These are phyloP conservation scores for Entomortierella beljakovae DNA, from an alignment of 192 early-diverging fungal genomes.

Conservation along the genomic window DNA sequence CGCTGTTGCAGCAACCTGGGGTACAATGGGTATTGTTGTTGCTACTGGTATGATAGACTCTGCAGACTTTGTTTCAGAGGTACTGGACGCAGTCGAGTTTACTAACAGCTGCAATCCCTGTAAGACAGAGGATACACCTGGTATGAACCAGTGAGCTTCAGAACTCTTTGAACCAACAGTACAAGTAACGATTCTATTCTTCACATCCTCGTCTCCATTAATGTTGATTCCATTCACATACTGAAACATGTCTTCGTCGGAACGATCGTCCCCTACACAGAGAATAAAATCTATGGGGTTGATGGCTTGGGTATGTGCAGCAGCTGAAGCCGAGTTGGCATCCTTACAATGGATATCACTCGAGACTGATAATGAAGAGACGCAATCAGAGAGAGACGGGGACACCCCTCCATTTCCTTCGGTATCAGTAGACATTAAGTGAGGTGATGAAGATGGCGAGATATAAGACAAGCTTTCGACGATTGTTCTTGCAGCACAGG, in stretches of 20 bases:
- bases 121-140: conserved; percentile 53
- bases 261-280: conserved; percentile 80
- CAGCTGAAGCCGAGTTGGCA: neutral
- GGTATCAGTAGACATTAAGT: neutral
- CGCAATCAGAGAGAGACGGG: neutral
- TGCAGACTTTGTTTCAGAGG: too few relatives aligned
- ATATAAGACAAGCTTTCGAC: conserved; percentile 57
- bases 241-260: conserved; percentile 87
- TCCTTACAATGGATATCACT: too few relatives aligned
- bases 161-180: conserved; percentile 67
- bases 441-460: neutral
- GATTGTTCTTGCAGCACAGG: conserved; percentile 67
- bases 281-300: conserved; percentile 71
- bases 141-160: conserved; percentile 65
- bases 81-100: neutral
- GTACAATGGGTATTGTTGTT: neutral
- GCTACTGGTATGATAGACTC: neutral
- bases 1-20: neutral
- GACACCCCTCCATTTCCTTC: neutral
- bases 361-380: neutral
- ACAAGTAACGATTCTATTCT: conserved; percentile 58
- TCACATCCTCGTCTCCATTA: neutral
- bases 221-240: conserved; percentile 63
- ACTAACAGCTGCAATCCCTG: conserved; percentile 40
- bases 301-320: neutral